These are phyloP conservation scores for Cutaneotrichosporon sp. DNA, from an alignment of 1,284 basidiomycete species.

Conservation along the genomic window DNA sequence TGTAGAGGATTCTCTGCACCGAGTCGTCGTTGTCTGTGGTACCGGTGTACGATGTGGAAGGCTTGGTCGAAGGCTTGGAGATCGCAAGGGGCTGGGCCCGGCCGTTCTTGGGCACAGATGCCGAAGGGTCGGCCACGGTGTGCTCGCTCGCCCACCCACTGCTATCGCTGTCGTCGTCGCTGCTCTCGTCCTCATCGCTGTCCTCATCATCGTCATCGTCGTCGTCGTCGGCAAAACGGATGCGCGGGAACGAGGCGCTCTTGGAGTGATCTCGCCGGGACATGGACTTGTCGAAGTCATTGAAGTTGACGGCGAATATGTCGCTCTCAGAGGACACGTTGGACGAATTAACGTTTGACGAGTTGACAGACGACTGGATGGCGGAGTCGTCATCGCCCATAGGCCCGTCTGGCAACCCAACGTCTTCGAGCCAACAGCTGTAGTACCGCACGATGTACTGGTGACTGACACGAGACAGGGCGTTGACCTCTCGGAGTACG, in stretches of 20 bases:
- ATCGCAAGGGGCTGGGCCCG: slow-evolving; percentile 15
- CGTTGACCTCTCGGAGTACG: slow-evolving; percentile 90
- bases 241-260: slow-evolving; percentile 50
- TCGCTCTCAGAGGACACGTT: slow-evolving; percentile 30
- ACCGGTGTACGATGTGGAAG: slow-evolving; percentile 27
- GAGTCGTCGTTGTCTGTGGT: slow-evolving; percentile 37
- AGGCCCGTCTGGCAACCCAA: slow-evolving; percentile 29
- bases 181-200: slow-evolving; percentile 27
- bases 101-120: slow-evolving; percentile 12
- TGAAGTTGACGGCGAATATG: slow-evolving; percentile 48
- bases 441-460: slow-evolving; percentile 84
- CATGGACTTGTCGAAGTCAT: slow-evolving; percentile 36
- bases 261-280: slow-evolving; percentile 40
- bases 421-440: slow-evolving; percentile 52
- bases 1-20: slow-evolving; percentile 50
- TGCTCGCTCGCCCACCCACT: slow-evolving; percentile 30
- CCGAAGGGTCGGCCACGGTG: slow-evolving; percentile 41
- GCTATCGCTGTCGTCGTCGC: slow-evolving; percentile 32
- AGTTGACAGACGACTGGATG: slow-evolving; percentile 12
- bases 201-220: slow-evolving; percentile 43
- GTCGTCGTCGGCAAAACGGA: slow-evolving; percentile 47
- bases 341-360: slow-evolving; percentile 12
- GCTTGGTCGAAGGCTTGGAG: slow-evolving; percentile 21
- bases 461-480: slow-evolving; percentile 81
- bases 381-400: slow-evolving; percentile 18